phyloP scores from a whole-genome alignment of 768 basidiomycete species.

The Cyclocybe aegerita region DNA sequence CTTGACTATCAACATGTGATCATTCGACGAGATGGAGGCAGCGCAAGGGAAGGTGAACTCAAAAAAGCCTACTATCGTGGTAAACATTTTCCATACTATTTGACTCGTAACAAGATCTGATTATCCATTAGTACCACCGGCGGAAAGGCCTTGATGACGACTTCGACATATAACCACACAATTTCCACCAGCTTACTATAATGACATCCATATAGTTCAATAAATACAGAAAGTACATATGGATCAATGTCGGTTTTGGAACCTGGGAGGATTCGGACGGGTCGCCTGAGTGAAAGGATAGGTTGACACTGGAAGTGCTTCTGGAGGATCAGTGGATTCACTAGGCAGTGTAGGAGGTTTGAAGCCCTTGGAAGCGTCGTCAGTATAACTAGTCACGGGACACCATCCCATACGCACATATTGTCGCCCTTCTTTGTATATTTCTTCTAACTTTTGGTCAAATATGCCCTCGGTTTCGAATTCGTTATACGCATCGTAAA shows the following conservation, averaged over 20 bases:
- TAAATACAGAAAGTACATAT: background rate
- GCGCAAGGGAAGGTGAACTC: slow-evolving; percentile 46
- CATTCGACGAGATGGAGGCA: slow-evolving; percentile 19
- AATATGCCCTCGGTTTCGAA: slow-evolving; percentile 77
- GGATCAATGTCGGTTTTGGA: background rate
- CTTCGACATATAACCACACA: slow-evolving; percentile 38
- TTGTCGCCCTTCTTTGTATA: slow-evolving; percentile 77
- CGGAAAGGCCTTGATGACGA: slow-evolving; percentile 69
- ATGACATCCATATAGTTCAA: background rate
- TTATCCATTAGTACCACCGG: slow-evolving; percentile 52
- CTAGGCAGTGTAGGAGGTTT: slow-evolving; percentile 45
- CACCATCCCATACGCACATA: slow-evolving; percentile 44
- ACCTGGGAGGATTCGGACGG: background rate
- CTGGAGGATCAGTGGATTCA: background rate
- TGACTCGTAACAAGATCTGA: background rate
- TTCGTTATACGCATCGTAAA: slow-evolving; percentile 80
- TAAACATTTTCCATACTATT: slow-evolving; percentile 22
- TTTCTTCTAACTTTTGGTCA: slow-evolving; percentile 84
- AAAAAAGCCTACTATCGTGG: slow-evolving; percentile 63
- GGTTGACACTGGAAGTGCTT: background rate
- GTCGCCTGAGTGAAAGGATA: background rate
- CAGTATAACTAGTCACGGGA: background rate
- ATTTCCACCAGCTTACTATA: background rate
- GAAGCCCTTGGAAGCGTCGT: slow-evolving; percentile 42
- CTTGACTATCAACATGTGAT: background rate